These are phyloP conservation scores for Laetiporus sulphureus DNA, from an alignment of 1,284 basidiomycete genomes.

Conservation along the genomic window DNA sequence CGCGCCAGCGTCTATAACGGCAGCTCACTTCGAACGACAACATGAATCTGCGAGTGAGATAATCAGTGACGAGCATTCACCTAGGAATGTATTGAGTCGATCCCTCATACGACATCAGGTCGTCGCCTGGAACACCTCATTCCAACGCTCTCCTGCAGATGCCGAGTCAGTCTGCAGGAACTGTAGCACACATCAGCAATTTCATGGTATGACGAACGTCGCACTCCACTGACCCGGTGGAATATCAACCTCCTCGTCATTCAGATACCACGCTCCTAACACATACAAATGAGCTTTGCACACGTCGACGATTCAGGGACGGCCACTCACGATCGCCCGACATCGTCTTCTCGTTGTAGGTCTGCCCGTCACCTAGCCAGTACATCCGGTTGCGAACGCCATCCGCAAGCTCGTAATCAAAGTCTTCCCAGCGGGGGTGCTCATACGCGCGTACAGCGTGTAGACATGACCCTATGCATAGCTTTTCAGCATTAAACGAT, in stretches of 20 bases:
- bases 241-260: constrained; percentile 29
- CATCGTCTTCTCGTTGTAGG: constrained; percentile 35
- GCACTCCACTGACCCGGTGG: constrained; percentile 11
- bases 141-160: not conserved
- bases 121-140: too few species aligned
- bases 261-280: constrained; percentile 46
- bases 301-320: too few species aligned
- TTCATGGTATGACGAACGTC: too few species aligned
- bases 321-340: constrained; percentile 40
- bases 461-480: constrained; percentile 39
- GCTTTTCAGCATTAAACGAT: not conserved
- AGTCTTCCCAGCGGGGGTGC: constrained; percentile 63
- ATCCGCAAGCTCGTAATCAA: constrained; percentile 43
- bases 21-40: too few species aligned
- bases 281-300: not conserved
- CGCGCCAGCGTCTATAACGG: too few species aligned
- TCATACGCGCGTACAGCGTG: constrained; percentile 43
- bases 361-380: constrained; percentile 55
- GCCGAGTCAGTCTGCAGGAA: not conserved
- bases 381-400: constrained; percentile 40
- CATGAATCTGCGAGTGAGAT: too few species aligned
- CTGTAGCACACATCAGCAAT: not conserved
- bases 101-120: too few species aligned
- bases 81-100: too few species aligned
- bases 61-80: too few species aligned